phyloP scores from a whole-genome alignment of 345 rosid species.

The Arabidopsis arenosa region DNA sequence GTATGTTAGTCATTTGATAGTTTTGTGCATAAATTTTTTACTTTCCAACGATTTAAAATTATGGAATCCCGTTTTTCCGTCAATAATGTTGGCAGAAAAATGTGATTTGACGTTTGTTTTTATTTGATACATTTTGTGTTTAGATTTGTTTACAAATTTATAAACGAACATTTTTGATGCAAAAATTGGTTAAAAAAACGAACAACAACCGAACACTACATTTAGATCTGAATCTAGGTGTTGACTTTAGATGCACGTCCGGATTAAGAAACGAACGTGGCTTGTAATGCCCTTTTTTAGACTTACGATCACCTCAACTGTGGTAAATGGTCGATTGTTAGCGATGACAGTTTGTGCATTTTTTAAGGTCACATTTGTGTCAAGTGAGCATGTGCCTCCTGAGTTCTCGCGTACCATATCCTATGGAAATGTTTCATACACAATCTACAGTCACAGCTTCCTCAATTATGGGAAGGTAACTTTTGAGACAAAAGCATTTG shows the following conservation, averaged over 20 bases:
- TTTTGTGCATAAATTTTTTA: too few relatives aligned
- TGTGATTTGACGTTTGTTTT: background rate
- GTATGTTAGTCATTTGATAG: too few relatives aligned
- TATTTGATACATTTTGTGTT: background rate
- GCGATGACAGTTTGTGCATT: constrained; percentile 12
- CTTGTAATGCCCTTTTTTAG: background rate
- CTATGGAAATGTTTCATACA: constrained; percentile 68
- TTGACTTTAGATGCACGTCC: too few relatives aligned
- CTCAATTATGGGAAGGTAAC: constrained; percentile 86
- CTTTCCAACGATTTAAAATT: too few relatives aligned
- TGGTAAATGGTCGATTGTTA: constrained; percentile 1
- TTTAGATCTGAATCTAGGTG: background rate
- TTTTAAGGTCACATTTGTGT: constrained; percentile 41
- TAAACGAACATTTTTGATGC: background rate
- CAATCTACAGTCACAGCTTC: constrained; percentile 88
- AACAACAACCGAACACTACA: background rate
- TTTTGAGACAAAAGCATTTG: background rate
- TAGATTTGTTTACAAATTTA: background rate
- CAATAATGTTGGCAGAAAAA: background rate
- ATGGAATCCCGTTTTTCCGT: too few relatives aligned
- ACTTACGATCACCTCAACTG: background rate
- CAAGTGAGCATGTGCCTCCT: constrained; percentile 68
- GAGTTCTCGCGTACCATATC: constrained; percentile 65
- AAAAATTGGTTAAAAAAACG: too few relatives aligned
- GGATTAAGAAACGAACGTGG: too few relatives aligned